These are phyloP conservation scores for Nidula microcarpa DNA, from an alignment of 768 basidiomycete species.

Conservation along the genomic window DNA sequence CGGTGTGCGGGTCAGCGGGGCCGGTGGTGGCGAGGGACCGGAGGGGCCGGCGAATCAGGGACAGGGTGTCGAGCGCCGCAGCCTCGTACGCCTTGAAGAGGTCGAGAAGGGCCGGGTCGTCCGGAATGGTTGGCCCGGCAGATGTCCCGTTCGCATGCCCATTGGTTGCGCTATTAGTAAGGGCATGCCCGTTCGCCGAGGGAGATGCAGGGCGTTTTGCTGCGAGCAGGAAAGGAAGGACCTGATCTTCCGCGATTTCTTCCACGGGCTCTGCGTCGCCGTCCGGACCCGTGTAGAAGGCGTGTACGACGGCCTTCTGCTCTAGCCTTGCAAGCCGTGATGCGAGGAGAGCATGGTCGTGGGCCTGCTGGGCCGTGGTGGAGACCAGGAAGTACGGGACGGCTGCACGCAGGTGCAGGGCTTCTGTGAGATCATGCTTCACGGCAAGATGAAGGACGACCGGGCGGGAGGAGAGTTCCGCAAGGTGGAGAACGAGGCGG, in stretches of 20 bases:
- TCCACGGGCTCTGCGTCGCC: conserved; percentile 29
- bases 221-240: conserved; percentile 58
- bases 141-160: conserved; percentile 21
- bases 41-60: conserved; percentile 58
- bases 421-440: conserved; percentile 65
- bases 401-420: conserved; percentile 72
- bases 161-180: conserved; percentile 16
- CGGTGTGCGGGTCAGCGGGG: conserved; percentile 54
- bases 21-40: conserved; percentile 52
- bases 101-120: conserved; percentile 18
- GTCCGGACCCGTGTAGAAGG: conserved; percentile 53
- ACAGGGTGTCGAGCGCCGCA: conserved; percentile 61
- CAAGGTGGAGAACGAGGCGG: conserved; percentile 64
- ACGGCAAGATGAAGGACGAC: conserved; percentile 73
- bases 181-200: conserved; percentile 26
- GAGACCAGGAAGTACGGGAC: conserved; percentile 84
- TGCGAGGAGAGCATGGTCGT: conserved; percentile 87
- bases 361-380: conserved; percentile 71
- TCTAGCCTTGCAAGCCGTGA: conserved; percentile 72
- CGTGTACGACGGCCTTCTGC: conserved; percentile 80
- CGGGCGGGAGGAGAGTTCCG: conserved; percentile 60
- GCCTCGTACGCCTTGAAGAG: conserved; percentile 64
- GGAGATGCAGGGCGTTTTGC: conserved; percentile 34
- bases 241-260: conserved; percentile 55
- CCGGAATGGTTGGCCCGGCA: conserved; percentile 10